Evolutionary conservation across 106 monocot species (phyloP), one percentile per base, ranked within the genome.

Genomic region (Chionographis japonica): DNA sequence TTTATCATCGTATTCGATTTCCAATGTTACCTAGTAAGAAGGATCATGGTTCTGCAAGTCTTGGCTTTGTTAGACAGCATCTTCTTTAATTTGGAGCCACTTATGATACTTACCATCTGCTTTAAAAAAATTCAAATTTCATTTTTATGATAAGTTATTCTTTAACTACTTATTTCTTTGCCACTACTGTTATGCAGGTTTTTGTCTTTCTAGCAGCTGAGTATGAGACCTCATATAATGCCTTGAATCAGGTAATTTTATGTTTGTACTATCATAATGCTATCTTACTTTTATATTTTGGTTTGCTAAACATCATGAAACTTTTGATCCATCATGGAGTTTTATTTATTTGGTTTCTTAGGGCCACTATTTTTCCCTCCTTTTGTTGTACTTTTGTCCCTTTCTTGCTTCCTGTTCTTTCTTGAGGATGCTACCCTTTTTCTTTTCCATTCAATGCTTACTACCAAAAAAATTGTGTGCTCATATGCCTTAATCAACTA

Each of bases 181-280:
- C 11, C 51, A 40, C 38, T 39, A 52, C 27, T 27, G 6, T 27
- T 52, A n/a, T 78, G 66, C 77, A 95, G 91, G 95, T 95, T 4
- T 95, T 95, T 80, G 91, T 92, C 69, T 95, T 95, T 83, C 71
- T 95, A 19, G 95, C 91, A 20, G 95, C 91, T 62, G 95, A 92
- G 50, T 95, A 95, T 83, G 86, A 84, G 62, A 92, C 86, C 10
- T 75, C 88, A 12, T 75, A 89, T 59, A 95, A 95, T 80, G 75
- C 84, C 42, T 73, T 95, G 66, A 95, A 95, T 67, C 95, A 95
- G 81, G 95, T 95, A 66, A 37, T 11, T 62, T 50, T 7, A 27
- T 27, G 49, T 50, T 65, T 51, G 4, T 13, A 40, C 7, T 74
- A 43, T 66, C 56, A 4, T 35, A 37, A 37, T 50, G 42, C 39